Evolutionary conservation across 2,329 filamentous ascomycete species (phyloP), one percentile per base, ranked within the genome.

Genomic region (Penicillium sumatraense): DNA sequence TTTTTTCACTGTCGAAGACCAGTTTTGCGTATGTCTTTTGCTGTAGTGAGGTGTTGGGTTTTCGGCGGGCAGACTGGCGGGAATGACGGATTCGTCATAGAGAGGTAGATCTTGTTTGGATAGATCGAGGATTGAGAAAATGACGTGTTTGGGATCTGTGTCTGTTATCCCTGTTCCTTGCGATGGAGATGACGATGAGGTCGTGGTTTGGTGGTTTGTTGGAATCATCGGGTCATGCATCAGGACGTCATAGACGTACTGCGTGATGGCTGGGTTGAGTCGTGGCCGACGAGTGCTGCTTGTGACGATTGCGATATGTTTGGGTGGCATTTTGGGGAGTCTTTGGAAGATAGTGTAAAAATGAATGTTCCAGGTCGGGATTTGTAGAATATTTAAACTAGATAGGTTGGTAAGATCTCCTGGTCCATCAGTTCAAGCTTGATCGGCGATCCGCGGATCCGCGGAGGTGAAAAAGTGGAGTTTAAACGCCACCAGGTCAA

Each of bases 41-140:
- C 55, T 60, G 63, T 77, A 79, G 41, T 71, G 63, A 10, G 63
- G 62, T 13, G 62, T 62, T 10, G 63, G 63, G 13, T 67, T 59
- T 3, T 62, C 24, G 1, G 65, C 57, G 10, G 65, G 65, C 20
- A 77, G 68, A 8, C 58, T 59, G 13, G 73, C 69, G 1, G 76
- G 77, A 27, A 78, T 73, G 13, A 64, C 67, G 2, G 72, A 57
- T 56, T 78, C 73, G 51, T 78, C 64, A 62, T 72, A 78, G 18
- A 76, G 57, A 6, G 75, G 74, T 0, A 77, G 68, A 1, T 66
- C 57, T 55, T 69, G 66, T 1, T 66, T 61, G 7, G 63, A 56
- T 11, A 75, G 61, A 33, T 75, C 72, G 57, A 75, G 59, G 7
- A 72, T 61, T 18, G 64, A 54, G 33, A 75, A 51, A 1, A 53